phyloP scores from a whole-genome alignment of 2,329 filamentous ascomycete genomes.

The Colletotrichum musae region DNA sequence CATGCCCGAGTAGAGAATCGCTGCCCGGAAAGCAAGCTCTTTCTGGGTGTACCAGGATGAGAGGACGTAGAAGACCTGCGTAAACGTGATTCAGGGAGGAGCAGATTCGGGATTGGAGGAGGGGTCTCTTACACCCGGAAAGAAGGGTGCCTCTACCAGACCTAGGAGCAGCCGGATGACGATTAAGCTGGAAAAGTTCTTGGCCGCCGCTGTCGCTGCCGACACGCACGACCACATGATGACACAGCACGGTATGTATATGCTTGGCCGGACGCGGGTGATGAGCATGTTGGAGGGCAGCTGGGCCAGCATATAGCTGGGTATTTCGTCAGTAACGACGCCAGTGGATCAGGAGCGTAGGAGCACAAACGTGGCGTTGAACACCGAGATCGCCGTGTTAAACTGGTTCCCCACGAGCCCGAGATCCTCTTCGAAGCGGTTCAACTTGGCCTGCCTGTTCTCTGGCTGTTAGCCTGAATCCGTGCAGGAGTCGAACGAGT shows the following conservation, averaged over 20 bases:
- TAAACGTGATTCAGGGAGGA: not conserved
- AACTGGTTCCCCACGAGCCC: constrained; percentile 38
- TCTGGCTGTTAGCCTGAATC: constrained; percentile 1
- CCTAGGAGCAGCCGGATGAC: constrained; percentile 33
- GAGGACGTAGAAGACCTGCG: constrained; percentile 43
- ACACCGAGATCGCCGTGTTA: constrained; percentile 36
- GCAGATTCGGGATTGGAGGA: no score
- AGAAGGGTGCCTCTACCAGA: constrained; percentile 38
- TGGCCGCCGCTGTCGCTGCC: constrained; percentile 37
- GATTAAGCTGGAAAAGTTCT: constrained; percentile 27
- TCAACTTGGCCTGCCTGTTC: constrained; percentile 34
- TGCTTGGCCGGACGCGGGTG: constrained; percentile 41
- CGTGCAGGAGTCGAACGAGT: no score
- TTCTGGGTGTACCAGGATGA: constrained; percentile 40
- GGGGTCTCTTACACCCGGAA: constrained; percentile 31
- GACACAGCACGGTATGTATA: constrained; percentile 44
- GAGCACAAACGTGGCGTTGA: constrained; percentile 31
- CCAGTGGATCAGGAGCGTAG: not conserved
- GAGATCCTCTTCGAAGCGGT: constrained; percentile 35
- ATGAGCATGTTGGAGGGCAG: constrained; percentile 45
- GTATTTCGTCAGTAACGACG: not conserved
- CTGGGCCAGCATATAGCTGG: constrained; percentile 43
- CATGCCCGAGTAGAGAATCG: constrained; percentile 40
- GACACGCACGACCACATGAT: constrained; percentile 40
- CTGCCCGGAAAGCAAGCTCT: constrained; percentile 37